These are phyloP conservation scores for Scedosporium dehoogii DNA, from an alignment of 2,329 filamentous ascomycete genomes.

Conservation along the genomic window DNA sequence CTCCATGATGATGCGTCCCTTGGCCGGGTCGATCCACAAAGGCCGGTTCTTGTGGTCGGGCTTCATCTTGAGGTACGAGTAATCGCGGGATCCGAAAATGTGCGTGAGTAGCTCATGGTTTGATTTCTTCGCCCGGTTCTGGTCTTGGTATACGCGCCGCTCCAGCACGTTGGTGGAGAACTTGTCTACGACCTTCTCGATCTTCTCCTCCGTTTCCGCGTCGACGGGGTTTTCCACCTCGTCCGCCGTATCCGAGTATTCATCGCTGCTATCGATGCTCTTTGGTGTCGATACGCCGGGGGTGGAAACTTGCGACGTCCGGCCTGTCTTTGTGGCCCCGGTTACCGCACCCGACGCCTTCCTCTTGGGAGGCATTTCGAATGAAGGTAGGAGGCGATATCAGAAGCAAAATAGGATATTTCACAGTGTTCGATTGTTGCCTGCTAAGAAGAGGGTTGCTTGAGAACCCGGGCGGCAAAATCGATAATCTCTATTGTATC, in stretches of 20 bases:
- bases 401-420: background rate
- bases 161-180: constrained; percentile 30
- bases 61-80: constrained; percentile 74
- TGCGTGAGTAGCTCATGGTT: constrained; percentile 33
- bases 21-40: constrained; percentile 84
- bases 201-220: constrained; percentile 40
- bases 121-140: constrained; percentile 30
- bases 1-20: constrained; percentile 83
- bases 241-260: constrained; percentile 24
- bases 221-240: constrained; percentile 41
- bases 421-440: background rate
- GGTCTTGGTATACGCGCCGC: constrained; percentile 26
- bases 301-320: constrained; percentile 47
- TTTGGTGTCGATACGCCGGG: constrained; percentile 51
- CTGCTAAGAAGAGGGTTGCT: background rate
- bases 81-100: constrained; percentile 52
- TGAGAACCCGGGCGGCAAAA: no score
- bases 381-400: background rate
- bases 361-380: constrained; percentile 58
- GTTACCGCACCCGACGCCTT: constrained; percentile 47
- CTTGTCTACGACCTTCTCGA: constrained; percentile 49
- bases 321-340: constrained; percentile 43
- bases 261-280: constrained; percentile 46
- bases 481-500: no score
- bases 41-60: constrained; percentile 83